phyloP scores from a whole-genome alignment of 495 filamentous ascomycete species.

The Neurospora sp. region DNA sequence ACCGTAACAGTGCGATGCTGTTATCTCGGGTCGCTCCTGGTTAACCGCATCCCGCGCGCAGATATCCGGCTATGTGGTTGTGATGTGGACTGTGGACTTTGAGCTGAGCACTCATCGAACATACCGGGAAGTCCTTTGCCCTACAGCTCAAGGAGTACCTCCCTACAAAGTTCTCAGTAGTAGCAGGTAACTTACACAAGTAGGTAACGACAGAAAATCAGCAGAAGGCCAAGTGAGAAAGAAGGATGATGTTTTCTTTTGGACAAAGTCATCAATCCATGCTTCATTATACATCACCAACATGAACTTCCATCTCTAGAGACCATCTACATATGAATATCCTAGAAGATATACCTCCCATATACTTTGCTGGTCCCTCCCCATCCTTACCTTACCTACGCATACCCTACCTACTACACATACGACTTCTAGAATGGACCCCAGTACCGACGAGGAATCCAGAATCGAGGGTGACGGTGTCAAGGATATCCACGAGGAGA shows the following conservation, averaged over 20 bases:
- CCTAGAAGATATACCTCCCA: background rate
- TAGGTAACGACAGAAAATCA: background rate
- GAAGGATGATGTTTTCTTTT: background rate
- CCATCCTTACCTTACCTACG: background rate
- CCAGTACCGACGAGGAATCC: background rate
- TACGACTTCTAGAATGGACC: background rate
- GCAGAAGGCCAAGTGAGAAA: background rate
- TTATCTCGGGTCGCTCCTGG: background rate
- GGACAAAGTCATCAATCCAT: background rate
- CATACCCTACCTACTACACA: background rate
- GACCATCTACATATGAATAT: background rate
- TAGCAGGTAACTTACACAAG: background rate
- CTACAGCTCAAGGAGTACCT: background rate
- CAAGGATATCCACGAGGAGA: background rate
- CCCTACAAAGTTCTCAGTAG: background rate
- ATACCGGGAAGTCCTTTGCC: background rate
- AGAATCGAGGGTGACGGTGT: background rate
- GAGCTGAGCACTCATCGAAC: background rate
- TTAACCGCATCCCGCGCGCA: background rate
- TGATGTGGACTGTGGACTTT: background rate
- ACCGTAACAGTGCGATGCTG: background rate
- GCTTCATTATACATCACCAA: background rate
- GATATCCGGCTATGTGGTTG: background rate
- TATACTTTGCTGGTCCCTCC: background rate
- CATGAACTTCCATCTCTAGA: background rate